Percentiles rank a stretch among this genome's conserved stretches.
phyloP scores from a whole-genome alignment of 768 basidiomycete genomes.

The Phlebiopsis gigantea region DNA sequence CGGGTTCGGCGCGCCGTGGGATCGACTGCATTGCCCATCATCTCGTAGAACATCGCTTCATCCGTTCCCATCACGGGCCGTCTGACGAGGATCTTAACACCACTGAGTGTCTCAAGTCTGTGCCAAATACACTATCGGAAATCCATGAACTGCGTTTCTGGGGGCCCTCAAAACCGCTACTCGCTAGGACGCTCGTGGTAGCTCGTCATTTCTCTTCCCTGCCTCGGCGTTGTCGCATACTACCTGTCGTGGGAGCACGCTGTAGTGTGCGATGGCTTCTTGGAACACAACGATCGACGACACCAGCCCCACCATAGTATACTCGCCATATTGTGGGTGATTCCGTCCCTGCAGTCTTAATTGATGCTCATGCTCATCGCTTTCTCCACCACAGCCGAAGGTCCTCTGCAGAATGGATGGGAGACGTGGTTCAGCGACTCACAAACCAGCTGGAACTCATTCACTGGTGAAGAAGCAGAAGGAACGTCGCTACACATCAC shows the following conservation, averaged over 20 bases:
- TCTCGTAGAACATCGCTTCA: background rate
- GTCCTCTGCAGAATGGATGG: constrained; percentile 16
- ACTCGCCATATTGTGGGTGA: constrained; percentile 17
- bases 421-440: constrained; percentile 14
- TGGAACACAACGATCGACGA: constrained; percentile 24
- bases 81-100: no score
- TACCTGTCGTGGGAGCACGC: no score
- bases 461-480: constrained; percentile 5
- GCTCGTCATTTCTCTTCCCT: no score
- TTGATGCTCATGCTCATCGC: background rate
- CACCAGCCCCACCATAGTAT: constrained; percentile 17
- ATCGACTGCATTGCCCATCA: background rate
- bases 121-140: no score
- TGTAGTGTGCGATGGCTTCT: background rate
- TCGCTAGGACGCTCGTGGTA: no score
- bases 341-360: background rate
- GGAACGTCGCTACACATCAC: constrained; percentile 17
- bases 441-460: constrained; percentile 2
- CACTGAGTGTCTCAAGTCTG: no score
- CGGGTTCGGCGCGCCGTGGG: background rate
- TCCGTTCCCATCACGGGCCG: background rate
- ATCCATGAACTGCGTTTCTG: no score
- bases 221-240: no score
- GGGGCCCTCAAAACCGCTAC: no score
- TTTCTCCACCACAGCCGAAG: constrained; percentile 12